Conservation (phyloP, 345 rosid genomes). For the Erucastrum elatum region DNA sequence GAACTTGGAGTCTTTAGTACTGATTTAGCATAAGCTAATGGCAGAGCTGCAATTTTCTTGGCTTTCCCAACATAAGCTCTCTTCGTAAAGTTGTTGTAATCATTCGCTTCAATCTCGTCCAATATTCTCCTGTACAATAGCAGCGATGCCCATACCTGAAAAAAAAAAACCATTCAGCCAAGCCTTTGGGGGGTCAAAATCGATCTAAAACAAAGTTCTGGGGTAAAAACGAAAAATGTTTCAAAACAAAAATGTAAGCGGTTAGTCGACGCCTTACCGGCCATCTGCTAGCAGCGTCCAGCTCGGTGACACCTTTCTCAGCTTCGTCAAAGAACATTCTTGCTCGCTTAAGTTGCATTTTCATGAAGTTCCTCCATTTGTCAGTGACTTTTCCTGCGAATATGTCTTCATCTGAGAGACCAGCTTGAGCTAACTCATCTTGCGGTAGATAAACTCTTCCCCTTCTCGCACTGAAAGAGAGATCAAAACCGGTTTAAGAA, state of each 20-base stretch:
- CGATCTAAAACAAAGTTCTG: conserved; percentile 2
- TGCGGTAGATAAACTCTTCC: conserved; percentile 82
- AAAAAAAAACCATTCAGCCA: background rate
- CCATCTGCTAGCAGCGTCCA: conserved; percentile 79
- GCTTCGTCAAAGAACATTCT: conserved; percentile 84
- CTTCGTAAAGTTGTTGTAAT: conserved; percentile 82
- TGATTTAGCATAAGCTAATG: conserved; percentile 67
- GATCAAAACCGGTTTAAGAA: conserved; percentile 12
- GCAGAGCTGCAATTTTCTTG: conserved; percentile 69
- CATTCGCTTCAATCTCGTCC: conserved; percentile 88
- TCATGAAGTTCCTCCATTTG: conserved; percentile 87
- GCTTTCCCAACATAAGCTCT: conserved; percentile 77
- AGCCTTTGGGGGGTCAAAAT: background rate
- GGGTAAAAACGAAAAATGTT: background rate
- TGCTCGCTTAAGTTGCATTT: conserved; percentile 79
- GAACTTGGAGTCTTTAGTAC: conserved; percentile 42
- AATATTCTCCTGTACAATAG: conserved; percentile 65
- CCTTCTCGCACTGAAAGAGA: conserved; percentile 54
- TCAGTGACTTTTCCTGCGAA: conserved; percentile 66
- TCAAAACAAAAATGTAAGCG: background rate
- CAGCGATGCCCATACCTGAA: conserved; percentile 78
- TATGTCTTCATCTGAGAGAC: conserved; percentile 78
- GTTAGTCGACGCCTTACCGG: conserved; percentile 47
- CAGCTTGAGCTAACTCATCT: conserved; percentile 68
- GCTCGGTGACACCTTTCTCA: conserved; percentile 77